These are phyloP conservation scores for Tolypocladium ovalisporum DNA, from an alignment of 2,329 filamentous ascomycete species.

Conservation along the genomic window DNA sequence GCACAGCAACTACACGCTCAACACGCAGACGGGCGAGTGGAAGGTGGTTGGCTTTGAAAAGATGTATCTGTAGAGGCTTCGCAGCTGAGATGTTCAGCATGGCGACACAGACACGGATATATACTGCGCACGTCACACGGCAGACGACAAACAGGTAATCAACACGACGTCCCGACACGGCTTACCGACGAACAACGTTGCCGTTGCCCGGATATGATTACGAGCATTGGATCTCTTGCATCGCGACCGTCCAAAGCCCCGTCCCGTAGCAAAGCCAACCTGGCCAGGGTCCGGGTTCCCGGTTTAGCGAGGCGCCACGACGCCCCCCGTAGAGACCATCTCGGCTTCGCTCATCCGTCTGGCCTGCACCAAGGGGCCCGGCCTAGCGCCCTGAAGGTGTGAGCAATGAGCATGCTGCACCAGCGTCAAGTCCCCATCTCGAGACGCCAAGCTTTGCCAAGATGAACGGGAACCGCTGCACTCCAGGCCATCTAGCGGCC, in stretches of 20 bases:
- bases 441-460: background rate
- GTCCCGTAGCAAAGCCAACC: background rate
- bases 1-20: slow-evolving; percentile 41
- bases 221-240: background rate
- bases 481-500: background rate
- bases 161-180: background rate
- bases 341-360: background rate
- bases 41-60: slow-evolving; percentile 12
- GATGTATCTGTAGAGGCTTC: slow-evolving; percentile 7
- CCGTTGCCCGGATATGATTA: background rate
- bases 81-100: too few relatives aligned
- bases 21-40: slow-evolving; percentile 14
- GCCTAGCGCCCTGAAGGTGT: background rate
- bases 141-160: background rate
- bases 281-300: background rate
- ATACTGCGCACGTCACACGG: background rate
- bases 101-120: too few relatives aligned
- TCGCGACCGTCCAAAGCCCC: background rate
- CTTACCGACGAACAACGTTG: background rate
- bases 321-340: background rate
- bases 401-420: background rate
- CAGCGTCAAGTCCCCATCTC: background rate
- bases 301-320: background rate
- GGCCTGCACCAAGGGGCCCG: background rate
- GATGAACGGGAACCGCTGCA: background rate